Conservation (phyloP, 1,284 basidiomycete genomes). For the Ceratobasidium sp. region DNA sequence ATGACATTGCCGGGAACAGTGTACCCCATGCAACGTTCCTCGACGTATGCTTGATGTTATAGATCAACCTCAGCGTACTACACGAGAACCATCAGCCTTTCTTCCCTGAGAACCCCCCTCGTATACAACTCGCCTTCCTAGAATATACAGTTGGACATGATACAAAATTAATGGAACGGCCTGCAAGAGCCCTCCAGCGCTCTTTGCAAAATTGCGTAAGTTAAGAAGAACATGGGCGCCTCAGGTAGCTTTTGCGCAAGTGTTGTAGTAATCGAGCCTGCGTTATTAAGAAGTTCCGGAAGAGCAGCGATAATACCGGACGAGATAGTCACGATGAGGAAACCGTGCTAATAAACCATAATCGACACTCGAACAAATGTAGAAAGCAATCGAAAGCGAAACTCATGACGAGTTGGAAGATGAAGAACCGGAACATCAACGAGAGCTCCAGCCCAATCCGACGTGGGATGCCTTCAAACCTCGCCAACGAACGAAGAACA, state of each 20-base stretch:
- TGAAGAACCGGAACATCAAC: conserved; percentile 80
- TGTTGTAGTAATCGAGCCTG: conserved; percentile 65
- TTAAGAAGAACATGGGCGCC: conserved; percentile 85
- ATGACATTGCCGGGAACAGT: conserved; percentile 66
- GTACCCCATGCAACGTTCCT: conserved; percentile 84
- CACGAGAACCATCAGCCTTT: background rate
- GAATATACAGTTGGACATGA: conserved; percentile 71
- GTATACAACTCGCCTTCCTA: conserved; percentile 56
- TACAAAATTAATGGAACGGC: conserved; percentile 72
- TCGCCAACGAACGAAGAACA: conserved; percentile 71
- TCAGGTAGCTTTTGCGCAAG: conserved; percentile 74
- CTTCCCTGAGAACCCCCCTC: no score
- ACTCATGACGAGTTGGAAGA: conserved; percentile 78
- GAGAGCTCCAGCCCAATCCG: conserved; percentile 78
- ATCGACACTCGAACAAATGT: background rate
- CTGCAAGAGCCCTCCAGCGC: conserved; percentile 69
- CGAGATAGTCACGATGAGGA: conserved; percentile 76
- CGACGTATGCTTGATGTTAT: conserved; percentile 58
- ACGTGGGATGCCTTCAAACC: conserved; percentile 79
- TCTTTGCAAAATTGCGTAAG: conserved; percentile 60
- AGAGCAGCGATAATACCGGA: conserved; percentile 70
- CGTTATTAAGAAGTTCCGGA: conserved; percentile 62
- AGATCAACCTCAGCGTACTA: conserved; percentile 61
- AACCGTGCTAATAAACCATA: conserved; percentile 64
- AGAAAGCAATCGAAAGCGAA: background rate